phyloP scores from a whole-genome alignment of 2,329 filamentous ascomycete genomes.

The Corniculantispora saksenae region DNA sequence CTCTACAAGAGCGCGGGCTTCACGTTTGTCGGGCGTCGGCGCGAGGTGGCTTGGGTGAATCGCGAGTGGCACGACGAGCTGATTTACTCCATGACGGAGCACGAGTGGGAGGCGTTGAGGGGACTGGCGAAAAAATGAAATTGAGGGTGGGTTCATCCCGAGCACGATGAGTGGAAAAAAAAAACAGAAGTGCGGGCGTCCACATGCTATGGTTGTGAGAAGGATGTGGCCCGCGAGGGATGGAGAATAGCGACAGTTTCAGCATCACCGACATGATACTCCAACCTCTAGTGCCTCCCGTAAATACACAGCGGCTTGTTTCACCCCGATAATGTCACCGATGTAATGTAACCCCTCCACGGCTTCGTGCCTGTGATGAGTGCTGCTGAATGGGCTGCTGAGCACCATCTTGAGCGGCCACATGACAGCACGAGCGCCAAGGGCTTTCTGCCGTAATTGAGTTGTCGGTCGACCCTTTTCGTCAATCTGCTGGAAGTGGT shows the following conservation, averaged over 20 bases:
- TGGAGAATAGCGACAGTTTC: too few relatives aligned
- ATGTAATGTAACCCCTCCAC: neutral
- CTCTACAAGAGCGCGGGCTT: slow-evolving; percentile 16
- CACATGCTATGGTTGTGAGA: neutral
- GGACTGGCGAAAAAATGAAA: neutral
- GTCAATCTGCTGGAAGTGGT: slow-evolving; percentile 1
- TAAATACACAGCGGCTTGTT: neutral
- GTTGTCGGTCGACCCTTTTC: neutral
- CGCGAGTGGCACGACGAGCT: slow-evolving; percentile 19
- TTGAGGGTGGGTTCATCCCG: too few relatives aligned
- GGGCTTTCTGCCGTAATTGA: neutral
- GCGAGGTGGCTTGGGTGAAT: slow-evolving; percentile 16
- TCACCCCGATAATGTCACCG: neutral
- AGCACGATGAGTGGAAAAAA: too few relatives aligned
- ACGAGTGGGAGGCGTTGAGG: slow-evolving; percentile 16
- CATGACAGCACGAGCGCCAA: neutral
- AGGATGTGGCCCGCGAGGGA: too few relatives aligned
- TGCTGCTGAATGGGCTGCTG: neutral
- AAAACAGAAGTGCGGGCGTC: too few relatives aligned
- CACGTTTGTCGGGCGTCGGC: neutral
- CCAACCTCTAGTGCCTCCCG: neutral
- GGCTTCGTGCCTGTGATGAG: neutral
- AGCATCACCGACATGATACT: too few relatives aligned
- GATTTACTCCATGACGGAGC: slow-evolving; percentile 18
- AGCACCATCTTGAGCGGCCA: slow-evolving; percentile 9